These are phyloP conservation scores for Leavenworthia alabamica DNA, from an alignment of 345 rosid species.

Conservation along the genomic window DNA sequence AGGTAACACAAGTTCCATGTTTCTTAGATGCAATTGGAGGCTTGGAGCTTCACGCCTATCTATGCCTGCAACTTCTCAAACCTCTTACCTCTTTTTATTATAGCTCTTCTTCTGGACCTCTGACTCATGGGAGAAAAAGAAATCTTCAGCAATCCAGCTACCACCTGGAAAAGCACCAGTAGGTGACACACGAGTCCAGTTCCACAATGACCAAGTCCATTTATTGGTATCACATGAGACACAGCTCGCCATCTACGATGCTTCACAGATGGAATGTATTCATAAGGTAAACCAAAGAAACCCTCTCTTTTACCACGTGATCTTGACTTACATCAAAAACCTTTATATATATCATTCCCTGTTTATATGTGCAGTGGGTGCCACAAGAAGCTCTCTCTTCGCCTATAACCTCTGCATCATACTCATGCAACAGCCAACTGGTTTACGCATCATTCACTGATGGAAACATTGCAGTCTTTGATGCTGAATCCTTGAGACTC, in stretches of 20 bases:
- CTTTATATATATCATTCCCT: neutral
- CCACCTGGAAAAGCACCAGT: constrained; percentile 53
- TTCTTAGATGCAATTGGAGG: neutral
- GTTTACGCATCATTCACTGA: constrained; percentile 68
- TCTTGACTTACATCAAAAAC: neutral
- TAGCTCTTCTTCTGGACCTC: constrained; percentile 67
- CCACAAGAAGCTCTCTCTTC: constrained; percentile 73
- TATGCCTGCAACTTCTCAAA: neutral
- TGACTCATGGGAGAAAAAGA: constrained; percentile 74
- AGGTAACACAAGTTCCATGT: constrained; percentile 35
- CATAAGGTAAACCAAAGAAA: constrained; percentile 42
- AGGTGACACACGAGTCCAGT: constrained; percentile 65
- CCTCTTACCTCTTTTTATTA: neutral
- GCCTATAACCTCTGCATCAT: constrained; percentile 63
- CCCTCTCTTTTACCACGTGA: neutral
- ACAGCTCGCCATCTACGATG: constrained; percentile 64
- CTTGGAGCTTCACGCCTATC: neutral
- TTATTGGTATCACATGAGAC: constrained; percentile 68
- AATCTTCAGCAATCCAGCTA: constrained; percentile 41
- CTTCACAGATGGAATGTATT: constrained; percentile 58
- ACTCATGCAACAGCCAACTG: constrained; percentile 83
- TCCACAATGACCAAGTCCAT: constrained; percentile 60
- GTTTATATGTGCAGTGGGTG: constrained; percentile 57
- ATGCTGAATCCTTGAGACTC: constrained; percentile 65
- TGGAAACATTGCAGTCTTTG: constrained; percentile 74